These are phyloP conservation scores for Sphagnum fallax DNA, from an alignment of 228 moss, liverwort and hornwort species.

Conservation along the genomic window DNA sequence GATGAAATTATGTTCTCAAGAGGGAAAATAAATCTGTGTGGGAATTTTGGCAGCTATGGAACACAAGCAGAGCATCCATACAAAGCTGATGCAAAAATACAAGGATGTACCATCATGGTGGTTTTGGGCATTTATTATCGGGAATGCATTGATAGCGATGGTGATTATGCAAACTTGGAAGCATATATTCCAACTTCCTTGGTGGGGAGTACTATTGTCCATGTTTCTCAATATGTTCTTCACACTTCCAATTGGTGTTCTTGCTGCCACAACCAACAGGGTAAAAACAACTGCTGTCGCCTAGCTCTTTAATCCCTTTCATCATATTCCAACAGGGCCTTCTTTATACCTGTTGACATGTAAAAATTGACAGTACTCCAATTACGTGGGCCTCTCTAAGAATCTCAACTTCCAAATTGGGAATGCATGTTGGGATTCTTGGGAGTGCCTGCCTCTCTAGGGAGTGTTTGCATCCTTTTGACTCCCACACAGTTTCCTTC, in stretches of 20 bases:
- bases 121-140: conserved; percentile 52
- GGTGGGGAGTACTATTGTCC: conserved; percentile 43
- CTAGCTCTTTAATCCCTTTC: no score
- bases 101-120: conserved; percentile 64
- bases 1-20: no score
- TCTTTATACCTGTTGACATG: no score
- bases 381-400: no score
- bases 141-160: conserved; percentile 27
- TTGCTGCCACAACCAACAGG: conserved; percentile 78
- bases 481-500: no score
- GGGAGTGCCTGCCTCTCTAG: no score
- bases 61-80: conserved; percentile 52
- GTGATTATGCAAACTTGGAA: conserved; percentile 37
- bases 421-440: no score
- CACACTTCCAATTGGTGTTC: conserved; percentile 61
- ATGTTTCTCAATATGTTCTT: conserved; percentile 31
- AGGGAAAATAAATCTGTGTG: no score
- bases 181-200: conserved; percentile 54
- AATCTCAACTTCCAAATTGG: no score
- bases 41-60: conserved; percentile 31
- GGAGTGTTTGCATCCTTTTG: no score
- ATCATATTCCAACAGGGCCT: no score
- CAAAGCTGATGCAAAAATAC: conserved; percentile 54
- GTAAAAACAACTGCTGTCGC: conserved; percentile 9
- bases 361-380: no score